A percentile compares a stretch with the other conserved stretches of the same genome.
Conservation (phyloP, 2,329 filamentous ascomycete genomes). For the Penicillium aurantiogriseum region DNA sequence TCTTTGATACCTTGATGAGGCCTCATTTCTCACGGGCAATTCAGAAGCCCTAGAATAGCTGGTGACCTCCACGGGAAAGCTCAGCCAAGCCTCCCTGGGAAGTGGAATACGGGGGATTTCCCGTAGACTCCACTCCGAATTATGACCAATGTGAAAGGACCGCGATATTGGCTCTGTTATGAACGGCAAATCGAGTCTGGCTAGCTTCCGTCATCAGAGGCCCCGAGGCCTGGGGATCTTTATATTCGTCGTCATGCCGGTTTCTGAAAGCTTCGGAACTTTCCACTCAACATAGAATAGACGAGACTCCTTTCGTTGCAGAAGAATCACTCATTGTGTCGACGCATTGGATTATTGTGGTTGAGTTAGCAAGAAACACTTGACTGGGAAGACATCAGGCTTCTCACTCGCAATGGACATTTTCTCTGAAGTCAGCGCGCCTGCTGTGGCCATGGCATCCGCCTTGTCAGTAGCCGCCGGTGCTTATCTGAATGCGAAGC, state of each 20-base stretch:
- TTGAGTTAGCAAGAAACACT: background rate
- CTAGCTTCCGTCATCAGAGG: conserved; percentile 25
- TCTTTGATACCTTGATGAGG: too few species aligned
- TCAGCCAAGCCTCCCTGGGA: background rate
- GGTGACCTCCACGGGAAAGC: background rate
- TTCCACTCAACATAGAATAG: background rate
- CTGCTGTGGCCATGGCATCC: conserved; percentile 35
- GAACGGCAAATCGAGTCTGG: conserved; percentile 26
- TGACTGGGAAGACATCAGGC: background rate
- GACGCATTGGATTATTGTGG: background rate
- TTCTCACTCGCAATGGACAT: conserved; percentile 25
- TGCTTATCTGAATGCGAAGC: conserved; percentile 47
- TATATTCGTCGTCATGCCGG: conserved; percentile 9
- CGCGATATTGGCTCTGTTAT: background rate
- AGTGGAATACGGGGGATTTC: conserved; percentile 3
- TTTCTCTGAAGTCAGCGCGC: conserved; percentile 28
- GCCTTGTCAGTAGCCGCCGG: conserved; percentile 37
- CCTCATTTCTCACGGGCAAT: background rate
- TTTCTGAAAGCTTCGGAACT: background rate
- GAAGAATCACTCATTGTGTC: background rate
- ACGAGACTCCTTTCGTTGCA: background rate
- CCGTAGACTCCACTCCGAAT: conserved; percentile 7
- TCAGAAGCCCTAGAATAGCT: background rate
- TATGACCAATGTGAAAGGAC: background rate
- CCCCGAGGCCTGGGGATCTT: background rate